A percentile compares a stretch with the other conserved stretches of the same genome.
phyloP scores from a whole-genome alignment of 148 eudicot genomes.

The Fagopyrum esculentum region DNA sequence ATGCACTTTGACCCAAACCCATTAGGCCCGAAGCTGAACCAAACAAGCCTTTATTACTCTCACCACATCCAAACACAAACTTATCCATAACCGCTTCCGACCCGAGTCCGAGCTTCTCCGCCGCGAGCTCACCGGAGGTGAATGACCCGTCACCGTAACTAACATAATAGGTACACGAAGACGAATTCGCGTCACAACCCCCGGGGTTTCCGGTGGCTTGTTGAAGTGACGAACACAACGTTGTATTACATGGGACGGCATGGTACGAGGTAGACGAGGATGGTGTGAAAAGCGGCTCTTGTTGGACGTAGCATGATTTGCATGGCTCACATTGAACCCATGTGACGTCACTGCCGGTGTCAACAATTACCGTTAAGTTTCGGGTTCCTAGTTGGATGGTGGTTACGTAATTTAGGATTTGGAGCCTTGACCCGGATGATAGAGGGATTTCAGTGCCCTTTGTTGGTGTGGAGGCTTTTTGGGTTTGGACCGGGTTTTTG shows the following conservation, averaged over 20 bases:
- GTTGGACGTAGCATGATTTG: conserved; percentile 53
- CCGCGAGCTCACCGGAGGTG: conserved; percentile 72
- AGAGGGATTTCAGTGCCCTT: conserved; percentile 51
- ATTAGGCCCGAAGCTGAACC: conserved; percentile 61
- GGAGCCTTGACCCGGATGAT: conserved; percentile 52
- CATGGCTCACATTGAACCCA: conserved; percentile 93
- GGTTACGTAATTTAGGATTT: conserved; percentile 73
- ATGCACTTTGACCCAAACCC: conserved; percentile 65
- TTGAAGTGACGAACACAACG: conserved; percentile 56
- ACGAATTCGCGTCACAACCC: conserved; percentile 6
- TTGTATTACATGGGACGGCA: conserved; percentile 41
- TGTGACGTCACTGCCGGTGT: conserved; percentile 82
- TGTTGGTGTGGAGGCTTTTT: conserved; percentile 18
- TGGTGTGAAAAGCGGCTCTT: conserved; percentile 64
- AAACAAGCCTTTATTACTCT: conserved; percentile 71
- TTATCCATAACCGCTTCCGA: conserved; percentile 18
- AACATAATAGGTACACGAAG: conserved; percentile 65
- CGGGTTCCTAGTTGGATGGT: conserved; percentile 52
- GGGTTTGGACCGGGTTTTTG: conserved; percentile 13
- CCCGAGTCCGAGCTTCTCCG: conserved; percentile 55
- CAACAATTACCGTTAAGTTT: conserved; percentile 62
- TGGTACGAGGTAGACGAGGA: conserved; percentile 34
- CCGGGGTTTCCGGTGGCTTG: conserved; percentile 32
- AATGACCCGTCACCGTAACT: conserved; percentile 92
- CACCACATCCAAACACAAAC: conserved; percentile 69